Evolutionary conservation across 306 rosid genomes (phyloP), one percentile per base, ranked within the genome.

Genomic region (Quercus wislizeni): DNA sequence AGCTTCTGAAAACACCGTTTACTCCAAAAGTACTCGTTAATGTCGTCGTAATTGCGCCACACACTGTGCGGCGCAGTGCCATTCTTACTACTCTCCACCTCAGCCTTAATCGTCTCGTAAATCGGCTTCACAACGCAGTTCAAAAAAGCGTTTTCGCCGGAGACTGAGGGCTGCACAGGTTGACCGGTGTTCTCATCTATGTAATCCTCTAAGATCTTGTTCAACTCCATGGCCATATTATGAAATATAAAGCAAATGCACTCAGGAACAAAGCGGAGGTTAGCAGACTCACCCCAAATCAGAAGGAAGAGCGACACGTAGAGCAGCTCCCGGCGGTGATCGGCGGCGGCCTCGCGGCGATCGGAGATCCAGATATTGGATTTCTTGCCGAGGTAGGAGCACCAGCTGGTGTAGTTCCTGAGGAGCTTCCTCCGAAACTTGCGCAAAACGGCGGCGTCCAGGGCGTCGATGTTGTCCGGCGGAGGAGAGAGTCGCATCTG

Each of bases 261-360:
- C 80, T 92, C 99, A 11, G 99, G 99, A 1, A 87, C 77, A 28
- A 95, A 92, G 8, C 99, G 79, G 2, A 95, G 86, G 58, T 95
- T 95, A 1, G 97, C 99, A 1, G 98, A 83, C 92, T 95, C 99
- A 6, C 99, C 99, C 99, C 99, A 95, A 18, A 95, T 89, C 6
- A 95, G 86, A 25, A 95, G 91, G 71, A 84, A 92, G 41, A 95
- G 86, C 0, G 92, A 89, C 18, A 95, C 99, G 62, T 92, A 95
- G 27, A 94, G 92, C 8, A 95, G 92, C 85, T 95, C 96, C 0
- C 99, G 91, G 20, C 97, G 93, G 70, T 88, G 92, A 75, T 86
- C 99, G 1, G 83, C 19, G 55, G 75, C 49, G 28, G 81, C 15
- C 23, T 55, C 86, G 1, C 82, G 83, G 23, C 74, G 89, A 69